Percentiles rank a stretch among this genome's conserved stretches.
phyloP scores from a whole-genome alignment of 352 stramenopile genomes.

The Globisporangium orthogonon region DNA sequence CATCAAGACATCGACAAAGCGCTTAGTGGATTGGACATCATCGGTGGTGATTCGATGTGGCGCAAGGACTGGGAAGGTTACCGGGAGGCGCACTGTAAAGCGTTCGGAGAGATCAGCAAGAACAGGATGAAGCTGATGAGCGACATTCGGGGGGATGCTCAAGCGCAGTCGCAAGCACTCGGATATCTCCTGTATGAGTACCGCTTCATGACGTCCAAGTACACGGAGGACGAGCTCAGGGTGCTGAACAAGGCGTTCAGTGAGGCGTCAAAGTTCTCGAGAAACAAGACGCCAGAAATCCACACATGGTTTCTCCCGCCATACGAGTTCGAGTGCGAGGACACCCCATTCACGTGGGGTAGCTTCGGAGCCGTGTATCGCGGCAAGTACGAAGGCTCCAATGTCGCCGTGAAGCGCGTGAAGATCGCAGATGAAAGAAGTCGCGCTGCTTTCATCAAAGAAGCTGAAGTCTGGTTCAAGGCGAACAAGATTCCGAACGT shows the following conservation, averaged over 20 bases:
- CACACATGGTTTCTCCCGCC: constrained; percentile 7
- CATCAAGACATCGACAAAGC: neutral
- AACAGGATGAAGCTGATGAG: neutral
- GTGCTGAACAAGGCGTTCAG: constrained; percentile 3
- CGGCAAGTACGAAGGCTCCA: neutral
- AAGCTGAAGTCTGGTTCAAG: neutral
- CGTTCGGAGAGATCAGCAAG: neutral
- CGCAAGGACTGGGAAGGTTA: neutral
- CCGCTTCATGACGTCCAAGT: neutral
- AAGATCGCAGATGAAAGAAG: neutral
- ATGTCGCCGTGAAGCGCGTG: neutral
- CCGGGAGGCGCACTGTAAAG: neutral
- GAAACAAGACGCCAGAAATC: neutral
- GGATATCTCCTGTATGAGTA: constrained; percentile 3
- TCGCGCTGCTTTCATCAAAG: neutral
- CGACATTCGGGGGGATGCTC: neutral
- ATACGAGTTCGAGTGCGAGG: neutral
- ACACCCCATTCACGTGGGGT: constrained; percentile 1
- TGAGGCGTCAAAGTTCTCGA: neutral
- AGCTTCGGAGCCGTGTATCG: neutral
- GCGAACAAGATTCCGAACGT: neutral
- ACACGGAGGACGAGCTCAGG: constrained; percentile 1
- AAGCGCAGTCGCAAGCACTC: constrained; percentile 4
- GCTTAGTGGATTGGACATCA: neutral
- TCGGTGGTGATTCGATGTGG: neutral